A percentile compares a stretch with the other conserved stretches of the same genome.
Conservation (phyloP, 345 rosid species). For the Rhizophora apiculata region DNA sequence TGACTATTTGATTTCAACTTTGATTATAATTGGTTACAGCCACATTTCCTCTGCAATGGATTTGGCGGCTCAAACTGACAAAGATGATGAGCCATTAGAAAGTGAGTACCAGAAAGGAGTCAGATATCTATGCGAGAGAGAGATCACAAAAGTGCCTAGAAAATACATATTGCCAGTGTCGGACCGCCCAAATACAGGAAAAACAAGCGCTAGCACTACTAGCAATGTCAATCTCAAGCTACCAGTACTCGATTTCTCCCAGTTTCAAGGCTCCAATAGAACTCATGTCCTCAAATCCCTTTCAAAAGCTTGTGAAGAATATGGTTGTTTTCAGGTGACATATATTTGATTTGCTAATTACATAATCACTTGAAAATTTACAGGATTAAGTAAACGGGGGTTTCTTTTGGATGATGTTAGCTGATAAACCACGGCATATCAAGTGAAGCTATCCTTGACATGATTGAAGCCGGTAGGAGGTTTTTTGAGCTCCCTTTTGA, state of each 20-base stretch:
- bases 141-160: constrained; percentile 26
- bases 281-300: constrained; percentile 22
- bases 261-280: constrained; percentile 27
- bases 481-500: constrained; percentile 38
- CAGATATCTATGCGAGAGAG: constrained; percentile 25
- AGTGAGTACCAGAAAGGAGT: constrained; percentile 37
- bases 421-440: constrained; percentile 35
- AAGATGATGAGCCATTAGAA: constrained; percentile 7
- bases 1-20: no score
- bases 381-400: no score
- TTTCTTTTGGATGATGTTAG: constrained; percentile 22
- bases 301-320: constrained; percentile 33
- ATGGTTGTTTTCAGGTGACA: constrained; percentile 41
- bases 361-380: no score
- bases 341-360: background rate
- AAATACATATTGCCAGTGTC: constrained; percentile 31
- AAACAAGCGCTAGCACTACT: background rate
- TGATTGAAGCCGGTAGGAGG: constrained; percentile 19
- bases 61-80: constrained; percentile 1
- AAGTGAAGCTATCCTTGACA: constrained; percentile 5
- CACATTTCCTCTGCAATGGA: constrained; percentile 13
- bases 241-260: constrained; percentile 36
- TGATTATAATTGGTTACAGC: no score
- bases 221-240: constrained; percentile 6
- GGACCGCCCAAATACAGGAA: constrained; percentile 24